Base-by-base conservation (phyloP, 2,329 filamentous ascomycete genomes). In the Tolypocladium amazonense region DNA sequence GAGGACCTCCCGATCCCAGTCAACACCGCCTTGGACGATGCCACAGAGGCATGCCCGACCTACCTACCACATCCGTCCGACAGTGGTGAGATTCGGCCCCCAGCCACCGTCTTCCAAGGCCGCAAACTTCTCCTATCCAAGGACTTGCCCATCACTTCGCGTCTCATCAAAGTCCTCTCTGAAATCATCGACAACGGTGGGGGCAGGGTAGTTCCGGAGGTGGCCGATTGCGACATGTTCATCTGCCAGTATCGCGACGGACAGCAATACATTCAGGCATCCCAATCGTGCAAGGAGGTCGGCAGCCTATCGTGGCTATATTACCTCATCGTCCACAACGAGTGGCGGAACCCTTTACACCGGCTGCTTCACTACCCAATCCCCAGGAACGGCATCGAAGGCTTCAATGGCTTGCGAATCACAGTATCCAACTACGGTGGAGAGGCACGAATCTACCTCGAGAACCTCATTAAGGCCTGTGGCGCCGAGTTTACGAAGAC, bases 351-450 rank as follows among this genome's bases (percentile, higher is more conserved):
- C 15, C 93, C 94, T 0, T 78, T 92, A 61, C 85, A 86, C 52
- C 87, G 91, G 56, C 80, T 97, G 37, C 79, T 99, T 30, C 94
- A 99, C 70, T 99, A 99, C 65, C 94, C 94, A 0, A 71, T 96
- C 18, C 89, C 92, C 6, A 84, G 82, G 55, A 72, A 86, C 11
- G 90, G 90, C 1, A 86, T 99, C 41, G 84, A 88, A 0, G 92
- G 90, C 0, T 97, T 99, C 69, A 73, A 88, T 61, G 79, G 82
- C 9, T 79, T 89, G 71, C 85, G 82, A 57, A 94, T 99, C 68
- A 96, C 92, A 60, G 81, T 99, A 7, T 97, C 94, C 7, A 99
- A 97, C 72, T 99, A 99, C 70, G 91, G 91, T 54, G 94, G 94
- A 38, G 94, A 99, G 72, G 91, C 94, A 20, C 86, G 94, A 55